Conservation (phyloP, 75 land plant species). For the Pseudotsuga menziesii region DNA sequence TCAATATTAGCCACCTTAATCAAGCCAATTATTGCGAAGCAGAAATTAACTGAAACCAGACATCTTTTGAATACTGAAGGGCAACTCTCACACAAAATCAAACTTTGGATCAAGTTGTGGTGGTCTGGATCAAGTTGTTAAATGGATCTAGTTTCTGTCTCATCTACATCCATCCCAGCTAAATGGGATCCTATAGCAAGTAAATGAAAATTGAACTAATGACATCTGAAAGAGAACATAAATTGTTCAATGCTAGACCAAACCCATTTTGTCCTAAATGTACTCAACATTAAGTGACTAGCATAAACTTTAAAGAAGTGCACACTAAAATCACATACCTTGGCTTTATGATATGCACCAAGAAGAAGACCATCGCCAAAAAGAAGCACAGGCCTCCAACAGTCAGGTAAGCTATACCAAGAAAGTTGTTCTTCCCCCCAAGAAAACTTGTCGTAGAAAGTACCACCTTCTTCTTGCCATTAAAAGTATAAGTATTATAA, state of each 20-base stretch:
- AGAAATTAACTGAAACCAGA: not conserved
- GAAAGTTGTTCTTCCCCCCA: constrained; percentile 57
- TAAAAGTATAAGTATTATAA: constrained; percentile 78
- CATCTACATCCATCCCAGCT: not conserved
- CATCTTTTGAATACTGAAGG: not conserved
- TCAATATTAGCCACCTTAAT: not conserved
- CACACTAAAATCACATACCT: constrained; percentile 13
- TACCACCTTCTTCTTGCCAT: constrained; percentile 71
- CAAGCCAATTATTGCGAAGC: not conserved
- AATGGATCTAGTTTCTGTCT: no score
- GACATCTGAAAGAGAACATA: not conserved
- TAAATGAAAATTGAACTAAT: not conserved
- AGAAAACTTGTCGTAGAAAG: constrained; percentile 85
- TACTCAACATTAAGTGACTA: not conserved
- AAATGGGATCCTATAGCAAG: not conserved
- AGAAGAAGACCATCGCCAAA: constrained; percentile 34
- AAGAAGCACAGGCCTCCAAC: constrained; percentile 64
- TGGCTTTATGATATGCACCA: constrained; percentile 15
- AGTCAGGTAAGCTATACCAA: constrained; percentile 65
- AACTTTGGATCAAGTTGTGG: not conserved
- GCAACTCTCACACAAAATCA: not conserved
- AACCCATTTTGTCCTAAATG: not conserved
- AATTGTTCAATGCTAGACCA: not conserved
- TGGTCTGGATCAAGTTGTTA: not conserved
- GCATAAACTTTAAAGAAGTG: not conserved